Evolutionary conservation across 257 asterid genomes (phyloP).

Genomic region (Schizonepeta tenuifolia): DNA sequence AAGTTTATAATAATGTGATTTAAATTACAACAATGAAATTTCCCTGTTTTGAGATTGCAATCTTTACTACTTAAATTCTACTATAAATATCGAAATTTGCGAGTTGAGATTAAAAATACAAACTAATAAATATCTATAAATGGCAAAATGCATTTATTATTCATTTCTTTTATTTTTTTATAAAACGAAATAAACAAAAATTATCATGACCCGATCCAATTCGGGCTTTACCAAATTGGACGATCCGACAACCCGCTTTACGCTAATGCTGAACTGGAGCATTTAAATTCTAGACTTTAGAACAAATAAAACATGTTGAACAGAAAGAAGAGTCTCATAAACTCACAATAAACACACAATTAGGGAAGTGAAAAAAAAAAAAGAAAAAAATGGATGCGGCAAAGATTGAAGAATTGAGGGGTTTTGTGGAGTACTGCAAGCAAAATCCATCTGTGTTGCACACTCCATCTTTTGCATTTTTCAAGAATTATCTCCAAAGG

Average conservation of each 20-base stretch:
- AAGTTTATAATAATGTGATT: too few relatives aligned
- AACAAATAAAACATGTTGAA: background rate
- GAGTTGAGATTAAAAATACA: too few relatives aligned
- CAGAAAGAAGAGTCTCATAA: background rate
- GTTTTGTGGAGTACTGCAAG: constrained; percentile 51
- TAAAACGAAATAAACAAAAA: too few relatives aligned
- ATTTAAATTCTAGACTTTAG: constrained; percentile 6
- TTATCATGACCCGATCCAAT: too few relatives aligned
- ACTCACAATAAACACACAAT: constrained; percentile 4
- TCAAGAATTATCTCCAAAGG: constrained; percentile 71
- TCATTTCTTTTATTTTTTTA: too few relatives aligned
- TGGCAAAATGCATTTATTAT: too few relatives aligned
- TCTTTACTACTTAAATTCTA: too few relatives aligned
- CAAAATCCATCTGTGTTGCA: constrained; percentile 53
- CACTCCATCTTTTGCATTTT: constrained; percentile 56
- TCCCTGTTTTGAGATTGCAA: too few relatives aligned
- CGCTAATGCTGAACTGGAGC: constrained; percentile 13
- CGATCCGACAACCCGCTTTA: background rate
- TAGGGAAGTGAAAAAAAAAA: background rate
- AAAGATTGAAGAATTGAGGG: constrained; percentile 51
- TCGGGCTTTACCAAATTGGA: background rate
- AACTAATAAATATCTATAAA: too few relatives aligned
- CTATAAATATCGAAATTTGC: too few relatives aligned
- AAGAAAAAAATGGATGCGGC: constrained; percentile 46
- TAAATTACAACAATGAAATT: too few relatives aligned